Evolutionary conservation across 192 early-diverging fungal species (phyloP).

Genomic region (Funneliformis mosseae): DNA sequence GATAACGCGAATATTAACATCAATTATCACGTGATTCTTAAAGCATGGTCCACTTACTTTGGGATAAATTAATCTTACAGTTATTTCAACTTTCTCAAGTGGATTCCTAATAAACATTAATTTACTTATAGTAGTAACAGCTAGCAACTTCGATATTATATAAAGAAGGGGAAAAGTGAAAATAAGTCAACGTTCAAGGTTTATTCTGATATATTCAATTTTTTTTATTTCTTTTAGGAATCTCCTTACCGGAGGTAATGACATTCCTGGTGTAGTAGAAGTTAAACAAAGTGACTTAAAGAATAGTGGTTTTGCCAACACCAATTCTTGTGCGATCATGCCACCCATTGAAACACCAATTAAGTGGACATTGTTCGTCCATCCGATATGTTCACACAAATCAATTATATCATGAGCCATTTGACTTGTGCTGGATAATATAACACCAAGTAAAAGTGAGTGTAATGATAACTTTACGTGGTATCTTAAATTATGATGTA

Average conservation of each 20-base stretch:
- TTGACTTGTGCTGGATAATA: slow-evolving; percentile 59
- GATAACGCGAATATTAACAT: background rate
- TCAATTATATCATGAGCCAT: slow-evolving; percentile 75
- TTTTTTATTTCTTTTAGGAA: background rate
- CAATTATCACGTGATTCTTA: background rate
- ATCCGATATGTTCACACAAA: slow-evolving; percentile 73
- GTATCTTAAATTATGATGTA: background rate
- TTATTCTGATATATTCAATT: too few relatives aligned
- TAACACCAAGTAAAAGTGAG: background rate
- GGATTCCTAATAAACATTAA: slow-evolving; percentile 18
- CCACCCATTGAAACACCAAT: slow-evolving; percentile 85
- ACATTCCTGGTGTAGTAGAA: slow-evolving; percentile 58
- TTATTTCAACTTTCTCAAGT: background rate
- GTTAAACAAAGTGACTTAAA: slow-evolving; percentile 62
- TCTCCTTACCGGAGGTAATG: slow-evolving; percentile 33
- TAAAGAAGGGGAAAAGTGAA: background rate
- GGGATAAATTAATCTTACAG: slow-evolving; percentile 2
- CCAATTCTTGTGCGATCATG: slow-evolving; percentile 83
- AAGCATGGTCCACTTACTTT: background rate
- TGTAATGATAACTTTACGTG: background rate
- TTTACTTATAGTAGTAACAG: background rate
- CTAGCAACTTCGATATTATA: background rate
- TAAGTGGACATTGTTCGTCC: slow-evolving; percentile 71
- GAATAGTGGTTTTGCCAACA: slow-evolving; percentile 54
- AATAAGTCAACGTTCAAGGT: background rate